These are phyloP conservation scores for Cytospora chrysosperma DNA, from an alignment of 2,329 filamentous ascomycete species.

Conservation along the genomic window DNA sequence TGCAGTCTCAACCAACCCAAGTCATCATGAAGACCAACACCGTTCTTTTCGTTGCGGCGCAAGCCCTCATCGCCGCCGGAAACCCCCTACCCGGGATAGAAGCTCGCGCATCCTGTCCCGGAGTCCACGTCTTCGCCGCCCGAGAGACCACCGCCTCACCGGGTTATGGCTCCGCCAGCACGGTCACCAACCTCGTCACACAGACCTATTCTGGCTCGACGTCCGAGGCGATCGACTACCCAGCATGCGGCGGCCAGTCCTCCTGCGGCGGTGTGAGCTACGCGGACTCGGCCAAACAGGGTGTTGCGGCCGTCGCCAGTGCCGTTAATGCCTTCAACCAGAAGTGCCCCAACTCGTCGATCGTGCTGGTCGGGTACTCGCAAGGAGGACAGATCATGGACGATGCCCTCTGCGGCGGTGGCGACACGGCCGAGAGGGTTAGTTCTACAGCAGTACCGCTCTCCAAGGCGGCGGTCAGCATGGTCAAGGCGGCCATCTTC, in stretches of 20 bases:
- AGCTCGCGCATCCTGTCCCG: constrained; percentile 40
- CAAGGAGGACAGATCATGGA: constrained; percentile 65
- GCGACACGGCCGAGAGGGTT: constrained; percentile 46
- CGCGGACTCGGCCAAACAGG: constrained; percentile 53
- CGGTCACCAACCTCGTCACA: constrained; percentile 46
- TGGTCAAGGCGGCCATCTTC: constrained; percentile 61
- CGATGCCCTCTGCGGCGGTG: constrained; percentile 59
- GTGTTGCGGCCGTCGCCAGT: constrained; percentile 53
- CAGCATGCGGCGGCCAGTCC: constrained; percentile 58
- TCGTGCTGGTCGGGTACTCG: constrained; percentile 63
- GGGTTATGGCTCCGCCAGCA: constrained; percentile 45
- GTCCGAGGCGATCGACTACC: constrained; percentile 48
- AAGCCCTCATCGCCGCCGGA: constrained; percentile 23
- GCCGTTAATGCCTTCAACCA: constrained; percentile 56
- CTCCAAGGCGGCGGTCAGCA: constrained; percentile 46
- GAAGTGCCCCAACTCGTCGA: constrained; percentile 54
- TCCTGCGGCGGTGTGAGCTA: constrained; percentile 56
- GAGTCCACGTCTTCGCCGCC: constrained; percentile 50
- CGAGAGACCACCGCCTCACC: constrained; percentile 47
- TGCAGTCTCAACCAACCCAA: not conserved
- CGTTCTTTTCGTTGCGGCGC: constrained; percentile 18
- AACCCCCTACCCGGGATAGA: constrained; percentile 28
- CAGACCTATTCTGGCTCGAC: constrained; percentile 45
- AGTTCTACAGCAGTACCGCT: constrained; percentile 44
- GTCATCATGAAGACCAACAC: constrained; percentile 24